phyloP scores from a whole-genome alignment of 352 stramenopile genomes.

The Globisporangium takayamanum region DNA sequence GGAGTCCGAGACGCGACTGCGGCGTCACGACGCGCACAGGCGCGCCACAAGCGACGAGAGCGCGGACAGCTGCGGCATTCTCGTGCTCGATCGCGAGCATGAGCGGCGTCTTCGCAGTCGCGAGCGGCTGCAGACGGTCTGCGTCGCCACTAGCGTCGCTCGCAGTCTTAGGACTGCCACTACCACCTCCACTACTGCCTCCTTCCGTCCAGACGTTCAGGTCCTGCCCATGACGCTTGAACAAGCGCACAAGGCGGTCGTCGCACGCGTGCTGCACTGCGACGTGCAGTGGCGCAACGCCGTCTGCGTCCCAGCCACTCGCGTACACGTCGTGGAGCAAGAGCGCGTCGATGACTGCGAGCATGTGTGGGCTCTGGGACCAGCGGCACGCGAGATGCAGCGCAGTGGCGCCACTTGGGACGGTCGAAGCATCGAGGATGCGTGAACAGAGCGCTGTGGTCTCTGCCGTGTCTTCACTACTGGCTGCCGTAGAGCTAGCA shows the following conservation, averaged over 20 bases:
- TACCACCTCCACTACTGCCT: not conserved
- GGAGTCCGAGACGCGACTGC: constrained; percentile 34
- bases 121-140: constrained; percentile 3
- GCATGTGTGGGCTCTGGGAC: constrained; percentile 27
- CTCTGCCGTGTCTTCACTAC: not conserved
- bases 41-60: constrained; percentile 39
- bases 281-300: constrained; percentile 46
- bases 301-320: constrained; percentile 45
- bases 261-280: constrained; percentile 39
- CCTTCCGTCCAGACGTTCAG: constrained; percentile 63
- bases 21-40: constrained; percentile 38
- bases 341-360: constrained; percentile 37
- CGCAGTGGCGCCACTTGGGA: constrained; percentile 24
- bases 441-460: too few relatives aligned
- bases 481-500: too few relatives aligned
- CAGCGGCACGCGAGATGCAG: constrained; percentile 47
- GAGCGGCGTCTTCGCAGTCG: constrained; percentile 32
- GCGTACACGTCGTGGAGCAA: constrained; percentile 33
- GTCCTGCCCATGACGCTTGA: constrained; percentile 41
- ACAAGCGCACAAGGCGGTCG: constrained; percentile 34
- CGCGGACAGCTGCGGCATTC: constrained; percentile 40
- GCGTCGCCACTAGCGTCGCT: not conserved
- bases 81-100: constrained; percentile 49
- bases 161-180: not conserved
- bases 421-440: not conserved